Evolutionary conservation across 2,329 filamentous ascomycete species (phyloP).

Genomic region (Grosmannia huntii): DNA sequence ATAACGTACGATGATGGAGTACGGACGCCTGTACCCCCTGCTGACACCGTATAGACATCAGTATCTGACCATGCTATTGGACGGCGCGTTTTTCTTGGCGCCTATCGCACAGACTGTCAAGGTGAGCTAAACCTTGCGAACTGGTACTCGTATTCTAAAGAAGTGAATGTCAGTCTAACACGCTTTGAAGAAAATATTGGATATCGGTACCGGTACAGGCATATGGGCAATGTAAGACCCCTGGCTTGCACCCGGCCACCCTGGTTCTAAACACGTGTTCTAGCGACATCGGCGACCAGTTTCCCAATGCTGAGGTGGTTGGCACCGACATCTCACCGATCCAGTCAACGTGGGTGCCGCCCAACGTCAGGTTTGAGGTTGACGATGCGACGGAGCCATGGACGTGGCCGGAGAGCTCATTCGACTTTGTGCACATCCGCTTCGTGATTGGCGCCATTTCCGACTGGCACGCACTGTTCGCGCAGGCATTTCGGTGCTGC

Average conservation of each 20-base stretch:
- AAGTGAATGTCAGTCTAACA: too few species aligned
- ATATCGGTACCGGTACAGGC: slow-evolving; percentile 34
- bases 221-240: slow-evolving; percentile 13
- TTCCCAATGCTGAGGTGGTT: slow-evolving; percentile 29
- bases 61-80: not conserved
- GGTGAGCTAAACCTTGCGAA: not conserved
- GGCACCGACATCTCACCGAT: slow-evolving; percentile 32
- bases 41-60: not conserved
- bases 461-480: slow-evolving; percentile 14
- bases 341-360: slow-evolving; percentile 33
- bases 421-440: not conserved
- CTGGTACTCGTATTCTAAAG: too few species aligned
- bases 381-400: slow-evolving; percentile 34
- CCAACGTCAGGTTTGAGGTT: slow-evolving; percentile 8
- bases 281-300: slow-evolving; percentile 27
- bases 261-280: not conserved
- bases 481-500: slow-evolving; percentile 21
- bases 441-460: slow-evolving; percentile 12
- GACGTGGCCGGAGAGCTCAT: slow-evolving; percentile 13
- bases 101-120: not conserved
- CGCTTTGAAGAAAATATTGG: slow-evolving; percentile 24
- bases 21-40: not conserved
- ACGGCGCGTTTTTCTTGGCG: not conserved
- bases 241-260: not conserved
- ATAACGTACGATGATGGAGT: not conserved